Evolutionary conservation across 2,329 filamentous ascomycete species (phyloP).

Genomic region (Ascochyta viciae-villosae): DNA sequence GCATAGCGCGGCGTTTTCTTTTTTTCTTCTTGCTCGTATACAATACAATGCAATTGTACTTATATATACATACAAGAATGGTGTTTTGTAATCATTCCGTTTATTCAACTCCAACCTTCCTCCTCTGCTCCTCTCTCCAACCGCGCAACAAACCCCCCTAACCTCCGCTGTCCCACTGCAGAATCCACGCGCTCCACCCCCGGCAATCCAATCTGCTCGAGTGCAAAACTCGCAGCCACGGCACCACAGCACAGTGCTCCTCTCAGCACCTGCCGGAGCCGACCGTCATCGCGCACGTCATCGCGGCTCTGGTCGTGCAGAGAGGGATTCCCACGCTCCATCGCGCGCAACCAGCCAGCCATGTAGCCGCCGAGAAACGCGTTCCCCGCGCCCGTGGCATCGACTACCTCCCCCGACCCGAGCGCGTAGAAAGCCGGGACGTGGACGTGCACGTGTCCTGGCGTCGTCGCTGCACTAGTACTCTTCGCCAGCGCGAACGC

Average conservation of each 20-base stretch:
- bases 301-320: no score
- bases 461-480: background rate
- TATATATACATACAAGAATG: no score
- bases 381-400: conserved; percentile 35
- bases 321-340: background rate
- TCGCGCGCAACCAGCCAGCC: conserved; percentile 16
- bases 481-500: background rate
- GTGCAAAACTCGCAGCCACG: conserved; percentile 32
- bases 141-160: background rate
- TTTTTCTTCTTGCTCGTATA: no score
- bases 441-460: conserved; percentile 4
- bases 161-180: background rate
- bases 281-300: no score
- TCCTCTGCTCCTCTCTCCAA: background rate
- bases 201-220: conserved; percentile 35
- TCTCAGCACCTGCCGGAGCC: background rate
- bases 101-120: background rate
- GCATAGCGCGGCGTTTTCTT: no score
- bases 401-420: conserved; percentile 16
- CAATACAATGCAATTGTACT: no score
- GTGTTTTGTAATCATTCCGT: background rate
- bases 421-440: conserved; percentile 23
- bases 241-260: conserved; percentile 22
- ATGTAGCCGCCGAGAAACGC: conserved; percentile 33
- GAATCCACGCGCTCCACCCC: background rate